Base-by-base conservation (phyloP, 345 rosid genomes). In the Mangifera indica region DNA sequence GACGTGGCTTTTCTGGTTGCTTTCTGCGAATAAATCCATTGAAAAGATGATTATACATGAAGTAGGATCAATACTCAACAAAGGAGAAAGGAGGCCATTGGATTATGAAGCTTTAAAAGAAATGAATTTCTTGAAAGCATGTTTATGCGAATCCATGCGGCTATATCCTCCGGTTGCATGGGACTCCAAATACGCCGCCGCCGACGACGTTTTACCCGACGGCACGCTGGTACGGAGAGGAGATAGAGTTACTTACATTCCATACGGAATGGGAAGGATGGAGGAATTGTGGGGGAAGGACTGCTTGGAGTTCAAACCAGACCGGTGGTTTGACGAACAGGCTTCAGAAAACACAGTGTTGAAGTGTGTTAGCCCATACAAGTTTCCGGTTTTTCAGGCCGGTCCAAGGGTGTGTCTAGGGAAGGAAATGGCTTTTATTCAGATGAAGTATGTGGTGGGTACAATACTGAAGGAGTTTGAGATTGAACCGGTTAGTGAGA, bases 231-330 rank as follows among this genome's bases (percentile, higher is more conserved):
- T 92, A 0, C 20, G 55, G 18, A 79, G 62, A n/a, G 88, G 92
- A 15, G 88, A 82, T 67, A 84, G 87, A 48, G 86, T 90, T 0
- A 78, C 94, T 24, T 88, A 87, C 34, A 82, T 83, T 22, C 84
- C 90, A 1, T 86, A 90, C 25, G 88, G 92, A 7, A 88, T 92
- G 96, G 97, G 92, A 48, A 87, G 96, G 73, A 88, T 90, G 93
- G 83, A 84, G 73, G 76, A 44, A 2, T 69, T 92, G 29, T 92
- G 93, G 98, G 96, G 98, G 1, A 37, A 81, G 58, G 87, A 92
- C 52, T 77, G 86, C 76, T 63, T 75, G 4, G 85, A 90, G 71
- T 92, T 92, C 55, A 85, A 83, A 80, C 94, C 97, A 17, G 80
- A 82, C 67, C 82, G 94, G 14, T 89, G 91, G 89, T 75, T 88